Base-by-base conservation (phyloP, 2,329 filamentous ascomycete genomes). In the Fusarium clavum region DNA sequence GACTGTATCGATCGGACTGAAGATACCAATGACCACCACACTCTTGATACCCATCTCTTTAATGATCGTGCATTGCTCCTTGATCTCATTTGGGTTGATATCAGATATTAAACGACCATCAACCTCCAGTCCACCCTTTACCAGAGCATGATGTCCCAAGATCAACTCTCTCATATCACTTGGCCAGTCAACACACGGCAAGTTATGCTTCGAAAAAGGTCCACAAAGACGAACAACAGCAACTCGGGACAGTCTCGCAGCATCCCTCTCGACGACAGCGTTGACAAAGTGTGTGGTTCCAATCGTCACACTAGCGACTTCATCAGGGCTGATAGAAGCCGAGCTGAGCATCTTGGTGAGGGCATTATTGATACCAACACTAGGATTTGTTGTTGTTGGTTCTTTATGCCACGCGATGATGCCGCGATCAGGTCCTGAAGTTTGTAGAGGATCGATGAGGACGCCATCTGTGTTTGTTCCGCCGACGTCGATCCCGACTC, bases 241-340 rank as follows among this genome's bases (percentile, higher is more conserved):
- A 8, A 89, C 86, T 8, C 76, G 79, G 16, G 82, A 81, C 5
- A 89, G 76, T 3, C 84, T 81, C 3, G 80, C 73, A 10, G 79
- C 79, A 64, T 89, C 86, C 45, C 83, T 79, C 73, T 88, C 85
- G 2, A 89, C 80, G 5, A 89, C 84, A 11, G 86, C 86, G 64
- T 89, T 89, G 70, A 89, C 81, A 69, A 89, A 89, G 63, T 89
- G 86, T 1, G 87, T 88, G 2, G 84, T 86, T 55, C 85, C 85
- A 65, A 87, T 86, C 4, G 84, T 85, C 16, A 87, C 81, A 63
- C 82, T 83, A 16, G 83, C 81, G 20, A 87, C 79, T 8, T 81
- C 74, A 0, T 75, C 71, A 1, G 81, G 79, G 43, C 72, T 63
- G 34, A 82, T 75, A 8, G 64, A 55, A 16, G 79, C 74, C 2